These are phyloP conservation scores for Ramaria sp. DNA, from an alignment of 768 basidiomycete genomes.

Conservation along the genomic window DNA sequence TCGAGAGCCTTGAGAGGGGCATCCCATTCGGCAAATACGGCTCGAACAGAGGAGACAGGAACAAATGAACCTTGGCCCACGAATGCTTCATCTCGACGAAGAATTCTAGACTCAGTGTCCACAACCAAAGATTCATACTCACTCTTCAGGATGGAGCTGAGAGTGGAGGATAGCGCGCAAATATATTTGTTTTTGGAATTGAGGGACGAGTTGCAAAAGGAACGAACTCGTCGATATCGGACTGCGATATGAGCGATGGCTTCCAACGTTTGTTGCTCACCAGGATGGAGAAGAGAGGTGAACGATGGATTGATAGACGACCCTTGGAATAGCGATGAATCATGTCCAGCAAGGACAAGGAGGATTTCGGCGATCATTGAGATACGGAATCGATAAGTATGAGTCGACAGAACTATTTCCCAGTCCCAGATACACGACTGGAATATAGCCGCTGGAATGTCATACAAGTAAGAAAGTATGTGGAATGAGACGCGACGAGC, in stretches of 20 bases:
- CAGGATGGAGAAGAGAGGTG: conserved; percentile 70
- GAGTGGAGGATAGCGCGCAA: conserved; percentile 62
- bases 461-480: too few relatives aligned
- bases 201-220: conserved; percentile 36
- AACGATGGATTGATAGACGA: conserved; percentile 54
- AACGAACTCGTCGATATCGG: conserved; percentile 51
- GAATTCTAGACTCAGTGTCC: conserved; percentile 69
- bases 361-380: conserved; percentile 84
- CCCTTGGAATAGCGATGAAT: conserved; percentile 70
- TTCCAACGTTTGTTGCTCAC: conserved; percentile 79
- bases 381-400: too few relatives aligned
- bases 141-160: conserved; percentile 61
- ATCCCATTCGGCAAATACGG: conserved; percentile 82
- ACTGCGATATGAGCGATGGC: conserved; percentile 63
- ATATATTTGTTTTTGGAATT: conserved; percentile 53
- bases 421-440: too few relatives aligned
- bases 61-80: conserved; percentile 79
- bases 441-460: too few relatives aligned
- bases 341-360: conserved; percentile 77
- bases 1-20: conserved; percentile 68
- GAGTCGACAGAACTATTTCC: too few relatives aligned
- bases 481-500: too few relatives aligned
- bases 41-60: conserved; percentile 73
- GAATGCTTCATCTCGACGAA: conserved; percentile 61
- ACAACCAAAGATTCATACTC: conserved; percentile 77